Conservation (phyloP, 1,139 yeast genomes). For the Saccharomyces hybrid region DNA sequence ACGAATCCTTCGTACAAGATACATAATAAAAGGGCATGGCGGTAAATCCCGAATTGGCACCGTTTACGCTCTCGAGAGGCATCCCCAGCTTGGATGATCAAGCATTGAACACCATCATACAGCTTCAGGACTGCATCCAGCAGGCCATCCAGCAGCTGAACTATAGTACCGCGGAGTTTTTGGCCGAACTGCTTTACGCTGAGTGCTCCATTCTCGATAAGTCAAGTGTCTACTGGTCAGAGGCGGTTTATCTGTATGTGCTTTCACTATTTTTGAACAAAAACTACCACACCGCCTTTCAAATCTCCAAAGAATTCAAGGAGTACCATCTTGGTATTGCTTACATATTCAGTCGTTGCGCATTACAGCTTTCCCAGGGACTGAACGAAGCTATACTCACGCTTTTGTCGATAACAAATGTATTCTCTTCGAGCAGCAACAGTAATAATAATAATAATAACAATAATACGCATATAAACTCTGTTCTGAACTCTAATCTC, state of each 20-base stretch:
- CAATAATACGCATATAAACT: constrained; percentile 3
- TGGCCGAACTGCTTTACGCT: constrained; percentile 26
- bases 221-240: constrained; percentile 15
- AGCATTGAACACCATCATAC: neutral
- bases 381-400: constrained; percentile 19
- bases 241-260: constrained; percentile 25
- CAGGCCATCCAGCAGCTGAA: constrained; percentile 24
- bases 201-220: constrained; percentile 20
- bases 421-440: constrained; percentile 6
- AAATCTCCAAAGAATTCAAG: constrained; percentile 18
- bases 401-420: neutral
- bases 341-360: constrained; percentile 25
- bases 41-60: neutral
- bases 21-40: neutral
- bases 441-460: neutral
- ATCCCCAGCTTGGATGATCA: neutral
- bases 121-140: constrained; percentile 12
- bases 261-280: constrained; percentile 24
- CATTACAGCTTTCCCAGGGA: constrained; percentile 17
- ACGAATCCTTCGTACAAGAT: neutral
- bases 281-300: constrained; percentile 19
- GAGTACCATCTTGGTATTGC: constrained; percentile 24
- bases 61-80: neutral
- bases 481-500: constrained; percentile 4
- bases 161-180: constrained; percentile 28